phyloP scores from a whole-genome alignment of 768 basidiomycete species.

The Leucocoprinus leucothites region DNA sequence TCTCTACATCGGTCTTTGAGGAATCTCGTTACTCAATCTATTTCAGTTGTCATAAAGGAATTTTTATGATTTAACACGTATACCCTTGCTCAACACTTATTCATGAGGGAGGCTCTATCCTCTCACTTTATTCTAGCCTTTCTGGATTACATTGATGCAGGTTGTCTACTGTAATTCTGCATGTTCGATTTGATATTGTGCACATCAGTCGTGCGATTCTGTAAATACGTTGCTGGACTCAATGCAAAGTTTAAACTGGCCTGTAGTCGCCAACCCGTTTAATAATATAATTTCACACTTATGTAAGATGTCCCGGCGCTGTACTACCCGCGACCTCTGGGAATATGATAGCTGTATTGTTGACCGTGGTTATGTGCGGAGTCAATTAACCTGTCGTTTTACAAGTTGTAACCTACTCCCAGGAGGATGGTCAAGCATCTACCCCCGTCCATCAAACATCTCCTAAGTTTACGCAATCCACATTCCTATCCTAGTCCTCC shows the following conservation, averaged over 20 bases:
- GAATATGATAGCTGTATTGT: background rate
- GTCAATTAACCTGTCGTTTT: background rate
- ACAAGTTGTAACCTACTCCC: background rate
- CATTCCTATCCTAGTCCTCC: constrained; percentile 57
- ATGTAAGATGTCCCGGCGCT: background rate
- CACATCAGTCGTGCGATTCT: background rate
- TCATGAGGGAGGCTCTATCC: background rate
- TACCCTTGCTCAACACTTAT: constrained; percentile 5
- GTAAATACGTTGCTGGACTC: background rate
- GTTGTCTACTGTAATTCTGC: constrained; percentile 3
- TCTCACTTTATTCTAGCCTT: background rate
- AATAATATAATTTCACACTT: background rate
- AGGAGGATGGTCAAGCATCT: constrained; percentile 44
- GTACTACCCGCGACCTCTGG: background rate
- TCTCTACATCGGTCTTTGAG: constrained; percentile 39
- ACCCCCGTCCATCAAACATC: constrained; percentile 67
- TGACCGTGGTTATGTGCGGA: too few relatives aligned
- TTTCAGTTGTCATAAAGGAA: background rate
- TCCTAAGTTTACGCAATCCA: constrained; percentile 66
- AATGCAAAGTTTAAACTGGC: too few relatives aligned
- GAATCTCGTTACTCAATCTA: background rate
- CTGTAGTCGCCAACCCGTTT: background rate
- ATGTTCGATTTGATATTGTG: background rate
- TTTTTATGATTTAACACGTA: background rate
- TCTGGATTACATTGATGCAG: constrained; percentile 7